Percentiles rank a stretch among this genome's conserved stretches.
Evolutionary conservation across 306 rosid species (phyloP).

Genomic region (Quercus bicolor): DNA sequence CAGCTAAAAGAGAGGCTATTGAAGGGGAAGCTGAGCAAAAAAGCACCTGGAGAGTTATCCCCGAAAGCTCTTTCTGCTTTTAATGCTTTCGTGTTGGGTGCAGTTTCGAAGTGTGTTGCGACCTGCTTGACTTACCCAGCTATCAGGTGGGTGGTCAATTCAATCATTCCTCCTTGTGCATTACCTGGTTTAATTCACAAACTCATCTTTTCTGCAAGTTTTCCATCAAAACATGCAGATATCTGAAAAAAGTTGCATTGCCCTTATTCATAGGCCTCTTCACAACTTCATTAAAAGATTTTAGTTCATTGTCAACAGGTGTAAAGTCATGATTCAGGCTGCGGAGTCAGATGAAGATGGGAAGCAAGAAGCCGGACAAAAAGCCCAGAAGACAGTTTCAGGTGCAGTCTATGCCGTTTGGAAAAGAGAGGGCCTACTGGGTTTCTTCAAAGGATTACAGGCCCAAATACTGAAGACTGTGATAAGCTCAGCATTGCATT

Average conservation of each 20-base stretch:
- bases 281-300: neutral
- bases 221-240: neutral
- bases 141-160: slow-evolving; percentile 62
- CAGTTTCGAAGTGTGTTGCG: slow-evolving; percentile 87
- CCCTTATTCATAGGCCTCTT: slow-evolving; percentile 14
- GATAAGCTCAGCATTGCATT: slow-evolving; percentile 78
- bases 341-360: slow-evolving; percentile 57
- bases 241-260: neutral
- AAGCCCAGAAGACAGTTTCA: slow-evolving; percentile 55
- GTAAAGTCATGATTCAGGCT: slow-evolving; percentile 89
- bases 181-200: neutral
- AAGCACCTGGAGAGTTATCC: slow-evolving; percentile 48
- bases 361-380: slow-evolving; percentile 41
- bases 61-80: slow-evolving; percentile 80
- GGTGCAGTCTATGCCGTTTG: slow-evolving; percentile 68
- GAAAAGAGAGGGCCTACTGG: slow-evolving; percentile 75
- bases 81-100: slow-evolving; percentile 80
- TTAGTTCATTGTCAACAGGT: slow-evolving; percentile 43
- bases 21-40: slow-evolving; percentile 41
- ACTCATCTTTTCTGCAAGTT: neutral
- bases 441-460: slow-evolving; percentile 88
- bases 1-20: slow-evolving; percentile 74
- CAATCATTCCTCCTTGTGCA: slow-evolving; percentile 6
- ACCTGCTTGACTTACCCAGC: slow-evolving; percentile 96
- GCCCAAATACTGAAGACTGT: slow-evolving; percentile 94